phyloP scores from a whole-genome alignment of 305 asterid species.

The Rubia balearica region DNA sequence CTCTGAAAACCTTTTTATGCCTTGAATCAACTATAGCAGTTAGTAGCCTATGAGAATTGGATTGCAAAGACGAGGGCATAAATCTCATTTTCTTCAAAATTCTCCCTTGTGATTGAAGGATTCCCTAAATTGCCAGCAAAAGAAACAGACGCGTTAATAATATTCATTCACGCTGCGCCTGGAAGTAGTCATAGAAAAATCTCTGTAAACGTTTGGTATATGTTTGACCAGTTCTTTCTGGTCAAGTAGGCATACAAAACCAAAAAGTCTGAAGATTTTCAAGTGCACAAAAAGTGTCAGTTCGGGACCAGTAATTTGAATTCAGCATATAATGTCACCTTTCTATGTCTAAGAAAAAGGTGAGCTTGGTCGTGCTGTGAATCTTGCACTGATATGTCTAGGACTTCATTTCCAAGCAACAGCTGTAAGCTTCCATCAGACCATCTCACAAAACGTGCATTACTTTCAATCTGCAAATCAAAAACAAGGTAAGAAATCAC shows the following conservation, averaged over 20 bases:
- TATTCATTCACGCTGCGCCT: background rate
- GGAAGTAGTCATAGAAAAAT: background rate
- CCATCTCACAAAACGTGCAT: constrained; percentile 78
- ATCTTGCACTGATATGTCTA: constrained; percentile 91
- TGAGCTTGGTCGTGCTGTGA: constrained; percentile 93
- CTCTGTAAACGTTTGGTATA: background rate
- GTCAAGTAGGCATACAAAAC: background rate
- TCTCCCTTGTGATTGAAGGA: constrained; percentile 97
- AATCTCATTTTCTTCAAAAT: constrained; percentile 82
- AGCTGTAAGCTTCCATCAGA: constrained; percentile 77
- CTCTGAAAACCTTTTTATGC: constrained; percentile 86
- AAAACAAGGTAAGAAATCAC: background rate
- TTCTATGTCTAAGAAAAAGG: constrained; percentile 91
- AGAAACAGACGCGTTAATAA: constrained; percentile 3
- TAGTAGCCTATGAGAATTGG: constrained; percentile 87
- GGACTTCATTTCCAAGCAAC: constrained; percentile 95
- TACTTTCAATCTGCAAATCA: constrained; percentile 51
- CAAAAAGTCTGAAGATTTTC: background rate
- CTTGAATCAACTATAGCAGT: constrained; percentile 99
- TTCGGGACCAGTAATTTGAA: background rate
- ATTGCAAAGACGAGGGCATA: constrained; percentile 95
- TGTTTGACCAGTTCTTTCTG: background rate
- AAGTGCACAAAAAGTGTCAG: background rate
- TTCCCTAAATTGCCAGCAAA: constrained; percentile 44
- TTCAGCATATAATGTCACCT: constrained; percentile 32